Evolutionary conservation across 2,329 filamentous ascomycete genomes (phyloP).

Genomic region (Aspergillus sp.): DNA sequence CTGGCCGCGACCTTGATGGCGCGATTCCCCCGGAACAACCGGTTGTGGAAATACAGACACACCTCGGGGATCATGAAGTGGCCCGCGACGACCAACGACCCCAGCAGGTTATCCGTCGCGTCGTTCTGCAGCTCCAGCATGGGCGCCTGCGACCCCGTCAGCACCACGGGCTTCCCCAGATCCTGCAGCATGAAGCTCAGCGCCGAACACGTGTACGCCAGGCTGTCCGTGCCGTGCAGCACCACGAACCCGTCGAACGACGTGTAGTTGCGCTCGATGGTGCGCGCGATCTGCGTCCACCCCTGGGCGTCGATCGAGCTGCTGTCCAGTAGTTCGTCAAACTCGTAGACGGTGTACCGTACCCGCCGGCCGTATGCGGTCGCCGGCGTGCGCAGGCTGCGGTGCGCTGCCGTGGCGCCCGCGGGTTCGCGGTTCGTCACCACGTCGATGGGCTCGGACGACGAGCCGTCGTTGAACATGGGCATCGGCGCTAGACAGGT

Average conservation of each 20-base stretch:
- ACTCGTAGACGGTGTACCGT: slow-evolving; percentile 77
- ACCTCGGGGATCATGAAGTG: slow-evolving; percentile 92
- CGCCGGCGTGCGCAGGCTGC: slow-evolving; percentile 68
- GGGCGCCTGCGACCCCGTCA: slow-evolving; percentile 74
- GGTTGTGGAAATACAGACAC: slow-evolving; percentile 88
- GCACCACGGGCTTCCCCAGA: slow-evolving; percentile 80
- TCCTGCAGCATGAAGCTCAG: slow-evolving; percentile 90
- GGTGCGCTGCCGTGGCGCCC: slow-evolving; percentile 40
- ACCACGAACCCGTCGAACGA: slow-evolving; percentile 87
- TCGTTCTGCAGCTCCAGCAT: slow-evolving; percentile 89
- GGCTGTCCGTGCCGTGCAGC: slow-evolving; percentile 80
- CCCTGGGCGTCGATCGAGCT: slow-evolving; percentile 80
- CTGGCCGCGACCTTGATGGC: slow-evolving; percentile 82
- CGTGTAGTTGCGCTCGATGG: slow-evolving; percentile 77
- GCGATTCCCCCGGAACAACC: slow-evolving; percentile 78
- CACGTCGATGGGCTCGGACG: slow-evolving; percentile 48
- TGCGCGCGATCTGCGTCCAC: slow-evolving; percentile 74
- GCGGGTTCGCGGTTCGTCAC: slow-evolving; percentile 15
- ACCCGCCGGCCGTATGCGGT: slow-evolving; percentile 74
- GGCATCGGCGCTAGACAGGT: slow-evolving; percentile 73
- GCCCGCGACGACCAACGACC: slow-evolving; percentile 79
- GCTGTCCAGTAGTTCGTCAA: slow-evolving; percentile 75
- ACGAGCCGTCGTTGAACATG: slow-evolving; percentile 73
- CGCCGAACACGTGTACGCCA: slow-evolving; percentile 82
- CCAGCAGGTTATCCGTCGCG: slow-evolving; percentile 81